These are phyloP conservation scores for Gyrodon lividus DNA, from an alignment of 768 basidiomycete genomes.

Conservation along the genomic window DNA sequence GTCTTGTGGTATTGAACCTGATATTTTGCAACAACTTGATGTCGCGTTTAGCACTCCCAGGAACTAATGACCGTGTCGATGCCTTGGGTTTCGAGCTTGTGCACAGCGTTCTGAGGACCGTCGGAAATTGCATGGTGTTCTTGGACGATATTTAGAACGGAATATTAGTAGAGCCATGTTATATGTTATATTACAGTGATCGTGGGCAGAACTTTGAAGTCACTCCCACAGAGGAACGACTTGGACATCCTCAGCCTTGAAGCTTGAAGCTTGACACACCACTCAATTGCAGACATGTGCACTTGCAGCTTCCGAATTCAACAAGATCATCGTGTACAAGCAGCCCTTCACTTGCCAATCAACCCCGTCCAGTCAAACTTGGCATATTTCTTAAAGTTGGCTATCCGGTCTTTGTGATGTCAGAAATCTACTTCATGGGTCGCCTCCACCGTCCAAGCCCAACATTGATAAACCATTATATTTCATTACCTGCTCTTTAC, in stretches of 20 bases:
- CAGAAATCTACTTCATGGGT: slow-evolving; percentile 71
- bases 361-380: slow-evolving; percentile 81
- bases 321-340: not conserved
- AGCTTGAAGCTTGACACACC: too few relatives aligned
- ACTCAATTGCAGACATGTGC: not conserved
- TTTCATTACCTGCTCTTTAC: slow-evolving; percentile 98
- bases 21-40: not conserved
- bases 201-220: not conserved
- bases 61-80: not conserved
- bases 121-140: not conserved
- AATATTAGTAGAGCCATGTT: not conserved
- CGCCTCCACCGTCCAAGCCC: slow-evolving; percentile 85
- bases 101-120: not conserved
- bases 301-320: too few relatives aligned
- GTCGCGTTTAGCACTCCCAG: not conserved
- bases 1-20: slow-evolving; percentile 3
- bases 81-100: slow-evolving; percentile 5
- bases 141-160: not conserved
- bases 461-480: slow-evolving; percentile 77
- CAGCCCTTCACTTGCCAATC: slow-evolving; percentile 42
- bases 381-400: slow-evolving; percentile 72
- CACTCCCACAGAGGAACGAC: not conserved
- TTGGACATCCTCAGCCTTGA: too few relatives aligned
- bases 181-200: not conserved
- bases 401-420: slow-evolving; percentile 68